Evolutionary conservation across 345 rosid genomes (phyloP).

Genomic region (Arabidopsis thaliana): TAIR10.1 NC_003071.7:11192501-11193000

Average conservation of each 20-base stretch:
- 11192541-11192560: slow-evolving; percentile 57
- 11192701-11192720: slow-evolving; percentile 52
- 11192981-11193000: slow-evolving; percentile 46
- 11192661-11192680: slow-evolving; percentile 84
- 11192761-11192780: background rate
- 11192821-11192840: slow-evolving; percentile 68
- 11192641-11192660: slow-evolving; percentile 67
- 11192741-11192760: background rate
- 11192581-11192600: slow-evolving; percentile 70
- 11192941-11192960: background rate
- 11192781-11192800: slow-evolving; percentile 55
- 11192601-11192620: slow-evolving; percentile 55
- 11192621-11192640: slow-evolving; percentile 62
- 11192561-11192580: slow-evolving; percentile 60
- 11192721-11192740: background rate
- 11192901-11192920: slow-evolving; percentile 50
- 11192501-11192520: slow-evolving; percentile 60
- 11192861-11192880: slow-evolving; percentile 67
- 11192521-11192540: slow-evolving; percentile 71
- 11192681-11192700: slow-evolving; percentile 73
- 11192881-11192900: slow-evolving; percentile 63
- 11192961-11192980: background rate
- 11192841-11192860: slow-evolving; percentile 58
- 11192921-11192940: background rate
- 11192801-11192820: slow-evolving; percentile 67